These are phyloP conservation scores for Phyllosticta citrichinensis DNA, from an alignment of 2,329 filamentous ascomycete genomes.

Conservation along the genomic window DNA sequence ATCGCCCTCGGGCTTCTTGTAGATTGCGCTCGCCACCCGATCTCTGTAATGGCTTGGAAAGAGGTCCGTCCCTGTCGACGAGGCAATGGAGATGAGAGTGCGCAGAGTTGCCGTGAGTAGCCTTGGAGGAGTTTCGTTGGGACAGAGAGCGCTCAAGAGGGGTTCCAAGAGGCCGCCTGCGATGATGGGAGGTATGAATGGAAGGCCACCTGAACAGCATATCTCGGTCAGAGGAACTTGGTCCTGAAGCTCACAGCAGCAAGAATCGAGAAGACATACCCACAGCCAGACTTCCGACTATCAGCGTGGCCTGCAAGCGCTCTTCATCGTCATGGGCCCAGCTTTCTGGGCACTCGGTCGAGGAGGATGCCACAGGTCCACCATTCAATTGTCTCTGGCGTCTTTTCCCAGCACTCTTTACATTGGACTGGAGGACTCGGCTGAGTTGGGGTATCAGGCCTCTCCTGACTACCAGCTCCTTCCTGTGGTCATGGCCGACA, in stretches of 20 bases:
- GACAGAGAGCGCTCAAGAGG: constrained; percentile 62
- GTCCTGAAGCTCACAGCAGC: neutral
- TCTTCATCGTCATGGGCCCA: constrained; percentile 56
- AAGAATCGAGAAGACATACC: constrained; percentile 42
- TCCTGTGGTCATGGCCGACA: constrained; percentile 77
- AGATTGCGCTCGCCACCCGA: constrained; percentile 39
- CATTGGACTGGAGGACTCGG: constrained; percentile 37
- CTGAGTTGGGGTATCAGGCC: constrained; percentile 58
- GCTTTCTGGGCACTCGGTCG: constrained; percentile 18
- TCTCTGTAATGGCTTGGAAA: constrained; percentile 11
- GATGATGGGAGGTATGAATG: constrained; percentile 67
- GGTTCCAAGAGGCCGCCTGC: constrained; percentile 56
- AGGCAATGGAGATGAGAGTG: constrained; percentile 60
- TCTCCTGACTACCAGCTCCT: constrained; percentile 63
- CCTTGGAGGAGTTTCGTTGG: constrained; percentile 51
- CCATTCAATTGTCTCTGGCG: constrained; percentile 23
- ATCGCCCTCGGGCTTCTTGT: constrained; percentile 50
- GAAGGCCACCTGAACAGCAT: constrained; percentile 54
- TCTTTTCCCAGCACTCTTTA: constrained; percentile 37
- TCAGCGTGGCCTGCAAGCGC: constrained; percentile 68
- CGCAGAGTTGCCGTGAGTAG: constrained; percentile 66
- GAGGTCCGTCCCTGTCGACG: constrained; percentile 49
- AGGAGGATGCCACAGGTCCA: constrained; percentile 12
- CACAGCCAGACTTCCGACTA: constrained; percentile 76
- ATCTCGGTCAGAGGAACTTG: neutral